Evolutionary conservation across 2,329 filamentous ascomycete genomes (phyloP), one percentile per base, ranked within the genome.

Genomic region (Neofusicoccum cordaticola): DNA sequence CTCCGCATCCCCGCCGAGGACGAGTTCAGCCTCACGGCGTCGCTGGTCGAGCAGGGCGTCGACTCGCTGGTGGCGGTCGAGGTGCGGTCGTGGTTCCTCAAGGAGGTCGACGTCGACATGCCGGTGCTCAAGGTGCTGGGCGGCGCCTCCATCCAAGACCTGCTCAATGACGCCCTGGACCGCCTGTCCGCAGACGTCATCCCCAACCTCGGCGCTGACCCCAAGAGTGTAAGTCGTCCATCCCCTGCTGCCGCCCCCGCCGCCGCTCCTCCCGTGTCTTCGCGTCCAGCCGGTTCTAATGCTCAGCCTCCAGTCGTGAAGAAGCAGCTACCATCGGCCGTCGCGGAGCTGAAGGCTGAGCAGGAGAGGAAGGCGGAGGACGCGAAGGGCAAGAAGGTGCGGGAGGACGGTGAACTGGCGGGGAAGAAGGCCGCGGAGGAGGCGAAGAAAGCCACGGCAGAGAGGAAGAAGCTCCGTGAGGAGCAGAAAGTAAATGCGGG

Each of bases 11-110:
- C 13, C 11, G 37, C 37, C 11, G 13, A 39, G 37, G 11, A 12
- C 37, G 11, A 39, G 37, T 39, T 15, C 37, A 39, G 37, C 37
- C 3, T 39, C 37, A 39, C 11, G 11, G 11, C 37, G 11, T 12
- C 37, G 37, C 37, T 15, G 37, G 37, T 15, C 9, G 37, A 19
- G 22, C 51, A 22, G 8, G 51, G 78, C 0, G 63, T 78, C 11
- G 79, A 80, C 66, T 79, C 78, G 2, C 66, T 80, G 2, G 64
- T 78, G 12, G 75, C 78, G 0, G 77, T 80, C 4, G 75, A 79
- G 12, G 58, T 80, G 2, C 79, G 82, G 0, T 72, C 78, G 2
- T 86, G 83, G 83, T 81, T 84, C 65, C 47, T 79, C 13, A 81
- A 81, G 63, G 73, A 81, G 45, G 53, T 84, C 0, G 66, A 78